Evolutionary conservation across 228 moss, liverwort and hornwort species (phyloP).

Genomic region (Sphagnum fallax): DNA sequence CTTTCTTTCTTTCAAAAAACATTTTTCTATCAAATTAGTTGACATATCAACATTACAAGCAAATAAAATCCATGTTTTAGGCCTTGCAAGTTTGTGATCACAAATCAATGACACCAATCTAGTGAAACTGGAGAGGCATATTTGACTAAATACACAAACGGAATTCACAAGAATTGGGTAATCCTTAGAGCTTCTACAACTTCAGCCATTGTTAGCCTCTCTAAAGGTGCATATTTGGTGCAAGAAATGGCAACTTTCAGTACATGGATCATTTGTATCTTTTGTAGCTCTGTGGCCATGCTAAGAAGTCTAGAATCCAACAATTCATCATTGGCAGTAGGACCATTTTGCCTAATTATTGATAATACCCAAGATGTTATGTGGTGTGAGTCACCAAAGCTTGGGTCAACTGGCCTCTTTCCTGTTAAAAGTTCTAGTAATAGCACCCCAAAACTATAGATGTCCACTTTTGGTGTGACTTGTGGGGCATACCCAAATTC

Average conservation of each 20-base stretch:
- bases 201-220: constrained; percentile 46
- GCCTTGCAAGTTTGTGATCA: too few species aligned
- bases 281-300: constrained; percentile 20
- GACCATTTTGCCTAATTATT: constrained; percentile 26
- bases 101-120: too few species aligned
- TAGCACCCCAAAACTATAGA: constrained; percentile 70
- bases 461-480: constrained; percentile 60
- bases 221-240: constrained; percentile 31
- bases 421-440: constrained; percentile 72
- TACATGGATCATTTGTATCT: constrained; percentile 36
- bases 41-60: too few species aligned
- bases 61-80: too few species aligned
- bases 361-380: constrained; percentile 48
- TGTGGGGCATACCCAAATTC: constrained; percentile 52
- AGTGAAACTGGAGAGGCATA: too few species aligned
- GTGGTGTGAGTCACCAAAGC: constrained; percentile 49
- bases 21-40: too few species aligned
- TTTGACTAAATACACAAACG: too few species aligned
- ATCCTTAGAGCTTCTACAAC: constrained; percentile 36
- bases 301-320: constrained; percentile 32
- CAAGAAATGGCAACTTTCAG: constrained; percentile 41
- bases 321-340: constrained; percentile 21
- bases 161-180: too few species aligned
- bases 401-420: constrained; percentile 46
- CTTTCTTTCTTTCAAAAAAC: too few species aligned